phyloP scores from a whole-genome alignment of 495 filamentous ascomycete genomes.

The Tricharina praecox region DNA sequence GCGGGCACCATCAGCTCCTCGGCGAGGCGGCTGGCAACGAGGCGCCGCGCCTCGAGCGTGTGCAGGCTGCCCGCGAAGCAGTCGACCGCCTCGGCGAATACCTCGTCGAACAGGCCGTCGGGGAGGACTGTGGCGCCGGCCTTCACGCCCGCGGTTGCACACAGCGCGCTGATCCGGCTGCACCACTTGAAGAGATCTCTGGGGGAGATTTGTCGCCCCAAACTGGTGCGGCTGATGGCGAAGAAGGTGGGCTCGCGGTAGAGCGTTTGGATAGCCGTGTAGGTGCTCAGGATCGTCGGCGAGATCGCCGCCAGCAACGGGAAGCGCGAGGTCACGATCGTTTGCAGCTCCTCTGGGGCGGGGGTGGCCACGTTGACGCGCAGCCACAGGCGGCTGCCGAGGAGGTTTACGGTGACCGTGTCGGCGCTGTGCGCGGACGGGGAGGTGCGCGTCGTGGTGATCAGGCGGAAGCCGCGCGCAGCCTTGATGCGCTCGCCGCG shows the following conservation, averaged over 20 bases:
- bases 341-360: conserved; percentile 48
- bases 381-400: conserved; percentile 73
- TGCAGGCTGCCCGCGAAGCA: conserved; percentile 68
- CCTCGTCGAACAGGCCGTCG: conserved; percentile 57
- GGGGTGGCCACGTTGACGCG: conserved; percentile 51
- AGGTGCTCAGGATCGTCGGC: conserved; percentile 56
- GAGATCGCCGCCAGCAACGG: conserved; percentile 54
- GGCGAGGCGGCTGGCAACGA: conserved; percentile 52
- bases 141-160: conserved; percentile 42
- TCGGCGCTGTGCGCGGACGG: conserved; percentile 19
- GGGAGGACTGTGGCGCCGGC: conserved; percentile 58
- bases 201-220: conserved; percentile 47
- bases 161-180: conserved; percentile 45
- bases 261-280: conserved; percentile 43
- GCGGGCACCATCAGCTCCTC: conserved; percentile 71
- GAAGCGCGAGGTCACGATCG: conserved; percentile 52
- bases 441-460: conserved; percentile 73
- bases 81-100: conserved; percentile 80
- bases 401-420: conserved; percentile 37
- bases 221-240: conserved; percentile 36
- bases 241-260: conserved; percentile 36
- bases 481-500: conserved; percentile 73
- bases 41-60: conserved; percentile 40
- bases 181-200: conserved; percentile 86
- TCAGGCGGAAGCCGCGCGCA: conserved; percentile 65